Evolutionary conservation across 495 filamentous ascomycete genomes (phyloP), one percentile per base, ranked within the genome.

Genomic region (Pseudotulostoma volvatum): DNA sequence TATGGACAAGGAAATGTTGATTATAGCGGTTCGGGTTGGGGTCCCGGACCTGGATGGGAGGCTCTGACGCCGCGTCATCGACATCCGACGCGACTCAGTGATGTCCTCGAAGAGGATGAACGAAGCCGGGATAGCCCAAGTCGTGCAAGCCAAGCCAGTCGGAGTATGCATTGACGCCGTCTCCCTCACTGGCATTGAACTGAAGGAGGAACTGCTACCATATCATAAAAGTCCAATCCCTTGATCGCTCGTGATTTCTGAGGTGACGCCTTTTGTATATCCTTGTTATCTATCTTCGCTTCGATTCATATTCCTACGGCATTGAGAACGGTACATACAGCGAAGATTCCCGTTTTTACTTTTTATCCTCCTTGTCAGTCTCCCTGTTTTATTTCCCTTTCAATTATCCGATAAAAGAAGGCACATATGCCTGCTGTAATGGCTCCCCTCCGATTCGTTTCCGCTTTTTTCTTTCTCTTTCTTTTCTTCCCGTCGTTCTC

Each of bases 71-170:
- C 81, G n/a, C 68, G 87, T 35, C 90, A 95, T 60, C 87, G 94
- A 50, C 90, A 96, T 60, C 88, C 88, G 0, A 95, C 88, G 2
- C 66, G 90, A 38, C 61, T 97, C 40, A 95, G 90, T 52, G 90
- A 97, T 64, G 87, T 97, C 8, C 67, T 90, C 7, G 90, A 97
- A 36, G 69, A 73, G 41, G 70, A 74, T 43, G 70, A 74, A 46
- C 61, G 59, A 38, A 74, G 72, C 41, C 58, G 73, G 31, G 75
- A 72, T 25, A 77, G 63, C 45, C 65, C 67, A 4, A 70, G 67
- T 44, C 64, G 69, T 33, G 72, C 71, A 14, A 74, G 72, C 35
- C 47, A 53, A 34, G 57, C 56, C 1, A 61, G 57, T 33, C 53
- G 59, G 30, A 59, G 61, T 45, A 43, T 62, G 44, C 56, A 55